Conservation (phyloP, 345 rosid species). For the Syzygium jambos region DNA sequence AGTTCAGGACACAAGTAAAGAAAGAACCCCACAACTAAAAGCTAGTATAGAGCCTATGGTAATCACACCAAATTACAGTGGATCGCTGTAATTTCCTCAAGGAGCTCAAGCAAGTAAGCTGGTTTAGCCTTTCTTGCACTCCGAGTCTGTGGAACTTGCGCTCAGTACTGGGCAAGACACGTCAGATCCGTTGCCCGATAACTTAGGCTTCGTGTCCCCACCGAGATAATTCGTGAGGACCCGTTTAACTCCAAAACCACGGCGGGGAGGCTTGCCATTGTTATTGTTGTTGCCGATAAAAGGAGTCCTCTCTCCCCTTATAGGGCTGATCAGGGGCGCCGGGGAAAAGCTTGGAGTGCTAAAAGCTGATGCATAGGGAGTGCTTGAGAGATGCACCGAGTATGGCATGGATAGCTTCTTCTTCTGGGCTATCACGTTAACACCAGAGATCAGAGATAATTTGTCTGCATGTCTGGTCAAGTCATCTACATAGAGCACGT, state of each 20-base stretch:
- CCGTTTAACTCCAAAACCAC: slow-evolving; percentile 85
- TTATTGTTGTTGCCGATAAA: slow-evolving; percentile 30
- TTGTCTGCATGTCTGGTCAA: slow-evolving; percentile 68
- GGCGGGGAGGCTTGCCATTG: slow-evolving; percentile 41
- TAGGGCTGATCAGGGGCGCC: slow-evolving; percentile 51
- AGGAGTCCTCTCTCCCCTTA: slow-evolving; percentile 60
- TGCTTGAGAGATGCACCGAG: slow-evolving; percentile 44
- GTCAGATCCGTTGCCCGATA: slow-evolving; percentile 37
- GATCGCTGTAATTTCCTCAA: background rate
- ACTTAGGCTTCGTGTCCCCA: slow-evolving; percentile 53
- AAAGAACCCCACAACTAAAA: background rate
- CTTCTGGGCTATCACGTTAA: slow-evolving; percentile 46
- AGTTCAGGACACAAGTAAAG: background rate
- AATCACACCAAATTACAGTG: background rate
- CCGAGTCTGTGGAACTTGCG: slow-evolving; percentile 1
- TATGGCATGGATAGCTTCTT: slow-evolving; percentile 48
- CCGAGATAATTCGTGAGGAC: slow-evolving; percentile 73
- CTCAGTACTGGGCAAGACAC: slow-evolving; percentile 12
- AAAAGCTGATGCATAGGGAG: slow-evolving; percentile 60
- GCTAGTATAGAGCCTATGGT: background rate
- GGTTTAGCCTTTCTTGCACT: slow-evolving; percentile 8
- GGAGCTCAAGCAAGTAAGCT: background rate
- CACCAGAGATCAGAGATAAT: slow-evolving; percentile 42
- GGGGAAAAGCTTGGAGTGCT: slow-evolving; percentile 73
- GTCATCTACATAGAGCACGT: slow-evolving; percentile 84